Evolutionary conservation across 176 grass and related monocot species (phyloP).

Genomic region (Paspalum vaginatum): DNA sequence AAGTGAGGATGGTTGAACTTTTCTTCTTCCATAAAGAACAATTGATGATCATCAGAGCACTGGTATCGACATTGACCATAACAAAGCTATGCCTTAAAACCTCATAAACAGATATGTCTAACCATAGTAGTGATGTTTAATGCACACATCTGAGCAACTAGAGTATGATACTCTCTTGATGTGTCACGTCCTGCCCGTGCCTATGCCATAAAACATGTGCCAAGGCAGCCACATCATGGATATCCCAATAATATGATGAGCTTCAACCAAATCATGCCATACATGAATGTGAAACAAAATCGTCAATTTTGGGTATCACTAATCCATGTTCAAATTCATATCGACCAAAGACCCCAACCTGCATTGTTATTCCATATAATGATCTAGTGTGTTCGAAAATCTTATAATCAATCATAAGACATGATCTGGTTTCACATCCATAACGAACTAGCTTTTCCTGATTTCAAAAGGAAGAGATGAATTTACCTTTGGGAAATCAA

Average conservation of each 20-base stretch:
- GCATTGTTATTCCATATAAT: neutral
- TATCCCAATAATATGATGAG: neutral
- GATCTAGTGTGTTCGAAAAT: neutral
- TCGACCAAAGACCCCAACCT: neutral
- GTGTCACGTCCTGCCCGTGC: neutral
- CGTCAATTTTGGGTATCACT: conserved; percentile 3
- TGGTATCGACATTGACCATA: conserved; percentile 1
- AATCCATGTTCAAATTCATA: neutral
- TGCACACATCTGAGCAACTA: conserved; percentile 16
- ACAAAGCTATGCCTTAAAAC: conserved; percentile 4
- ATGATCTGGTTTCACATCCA: neutral
- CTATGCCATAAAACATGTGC: conserved; percentile 12
- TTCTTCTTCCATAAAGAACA: neutral
- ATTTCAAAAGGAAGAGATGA: conserved; percentile 11
- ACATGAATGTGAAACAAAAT: neutral
- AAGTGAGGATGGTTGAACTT: conserved; percentile 7
- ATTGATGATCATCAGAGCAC: neutral
- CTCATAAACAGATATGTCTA: conserved; percentile 9
- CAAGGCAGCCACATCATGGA: neutral
- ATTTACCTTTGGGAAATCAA: conserved; percentile 77
- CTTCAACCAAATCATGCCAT: conserved; percentile 1
- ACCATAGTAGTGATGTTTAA: neutral
- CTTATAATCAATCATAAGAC: neutral
- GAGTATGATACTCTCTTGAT: neutral
- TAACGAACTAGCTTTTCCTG: neutral